phyloP scores from a whole-genome alignment of 306 rosid genomes.

The Ochetophila trinervis region DNA sequence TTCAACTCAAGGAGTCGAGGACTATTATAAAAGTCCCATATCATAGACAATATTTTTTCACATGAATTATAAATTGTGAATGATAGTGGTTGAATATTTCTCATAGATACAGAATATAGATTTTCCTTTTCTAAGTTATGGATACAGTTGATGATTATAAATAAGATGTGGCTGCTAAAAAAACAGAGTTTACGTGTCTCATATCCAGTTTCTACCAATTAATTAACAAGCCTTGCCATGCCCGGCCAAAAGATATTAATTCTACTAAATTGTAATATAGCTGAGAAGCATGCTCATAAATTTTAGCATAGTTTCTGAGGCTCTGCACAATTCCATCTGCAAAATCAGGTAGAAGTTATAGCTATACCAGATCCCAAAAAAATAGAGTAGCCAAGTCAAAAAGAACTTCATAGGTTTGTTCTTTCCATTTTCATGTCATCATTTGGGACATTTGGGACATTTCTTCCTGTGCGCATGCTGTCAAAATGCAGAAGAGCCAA shows the following conservation, averaged over 20 bases:
- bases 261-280: conserved; percentile 18
- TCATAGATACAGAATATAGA: conserved; percentile 2
- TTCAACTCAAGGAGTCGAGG: no score
- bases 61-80: not conserved
- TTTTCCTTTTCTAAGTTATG: no score
- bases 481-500: conserved; percentile 14
- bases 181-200: not conserved
- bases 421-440: conserved; percentile 33
- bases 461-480: conserved; percentile 33
- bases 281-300: conserved; percentile 18
- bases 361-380: conserved; percentile 26
- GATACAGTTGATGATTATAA: not conserved
- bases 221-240: conserved; percentile 10
- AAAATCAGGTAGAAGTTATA: conserved; percentile 11
- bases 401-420: conserved; percentile 32
- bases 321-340: conserved; percentile 9
- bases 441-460: conserved; percentile 20
- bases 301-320: conserved; percentile 12
- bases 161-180: not conserved
- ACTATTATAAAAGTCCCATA: no score
- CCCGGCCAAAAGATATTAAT: conserved; percentile 6
- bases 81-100: not conserved
- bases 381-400: conserved; percentile 27
- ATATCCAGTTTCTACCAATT: conserved; percentile 13
- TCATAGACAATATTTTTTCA: not conserved